phyloP scores from a whole-genome alignment of 2,329 filamentous ascomycete species.

The Colletotrichum zoysiae region DNA sequence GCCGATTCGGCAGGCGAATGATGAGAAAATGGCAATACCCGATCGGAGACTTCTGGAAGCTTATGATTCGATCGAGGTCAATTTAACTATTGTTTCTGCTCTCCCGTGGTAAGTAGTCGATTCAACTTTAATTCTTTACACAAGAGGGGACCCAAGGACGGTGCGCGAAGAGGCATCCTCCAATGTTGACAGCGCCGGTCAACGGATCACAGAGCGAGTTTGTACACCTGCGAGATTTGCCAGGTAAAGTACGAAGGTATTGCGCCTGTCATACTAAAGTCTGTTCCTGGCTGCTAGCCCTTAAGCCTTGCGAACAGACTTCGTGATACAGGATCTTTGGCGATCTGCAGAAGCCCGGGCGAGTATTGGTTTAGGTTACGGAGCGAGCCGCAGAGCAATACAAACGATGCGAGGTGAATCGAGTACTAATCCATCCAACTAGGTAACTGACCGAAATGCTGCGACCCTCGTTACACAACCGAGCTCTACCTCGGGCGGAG shows the following conservation, averaged over 20 bases:
- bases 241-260: not conserved
- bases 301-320: not conserved
- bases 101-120: not conserved
- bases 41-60: not conserved
- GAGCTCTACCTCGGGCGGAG: slow-evolving; percentile 26
- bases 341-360: not conserved
- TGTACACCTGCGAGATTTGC: not conserved
- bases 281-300: not conserved
- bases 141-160: not conserved
- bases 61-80: not conserved
- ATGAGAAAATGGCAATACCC: not conserved
- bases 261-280: not conserved
- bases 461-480: slow-evolving; percentile 2
- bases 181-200: not conserved
- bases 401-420: not conserved
- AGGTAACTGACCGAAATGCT: not conserved
- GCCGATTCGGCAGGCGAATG: not conserved
- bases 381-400: not conserved
- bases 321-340: not conserved
- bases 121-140: not conserved
- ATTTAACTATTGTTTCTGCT: not conserved
- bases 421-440: not conserved
- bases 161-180: not conserved
- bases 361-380: not conserved
- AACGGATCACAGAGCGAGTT: not conserved